Evolutionary conservation across 2,329 filamentous ascomycete genomes (phyloP), one percentile per base, ranked within the genome.

Genomic region (Ophiostoma fasciatum): DNA sequence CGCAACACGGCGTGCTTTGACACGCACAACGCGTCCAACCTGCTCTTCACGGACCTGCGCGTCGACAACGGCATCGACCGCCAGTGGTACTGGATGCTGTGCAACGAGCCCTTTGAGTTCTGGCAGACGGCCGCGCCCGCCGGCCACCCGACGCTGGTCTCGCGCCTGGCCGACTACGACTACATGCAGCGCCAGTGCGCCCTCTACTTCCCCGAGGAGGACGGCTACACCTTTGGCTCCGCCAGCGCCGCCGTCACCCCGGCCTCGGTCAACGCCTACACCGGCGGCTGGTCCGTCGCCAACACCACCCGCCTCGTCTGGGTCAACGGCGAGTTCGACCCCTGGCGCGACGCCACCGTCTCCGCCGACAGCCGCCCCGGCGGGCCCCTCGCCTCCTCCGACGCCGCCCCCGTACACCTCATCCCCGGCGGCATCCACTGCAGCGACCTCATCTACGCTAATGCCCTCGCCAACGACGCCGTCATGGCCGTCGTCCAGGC

Each of bases 11-110:
- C 60, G 32, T 70, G 66, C 37, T 61, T 56, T 54, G 42, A 61
- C 51, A 44, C 60, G 35, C 46, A 64, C 55, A 66, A 73, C 48
- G 55, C 50, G 4, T 56, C 54, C 17, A 60, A 64, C 48, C 51
- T 54, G 10, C 42, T 55, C 33, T 62, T 53, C 49, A 55, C 56
- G 35, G 59, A 62, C 36, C 37, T 52, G 11, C 42, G 46, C 3
- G 48, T 54, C 1, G 42, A 42, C 46, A 72, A 71, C 47, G 43
- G 42, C 1, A 43, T 56, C 18, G 60, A 69, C 50, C 55, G 66
- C 3, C 67, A 71, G 43, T 72, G 67, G 68, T 53, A 56, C 7
- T 72, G 66, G 66, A 58, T 72, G 49, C 57, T 65, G 7, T 73
- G 68, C 56, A 71, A 72, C 50, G 56, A 60, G 42, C 57, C 59